Conservation (phyloP, 2,329 filamentous ascomycete genomes). For the Gnomoniopsis sp. region DNA sequence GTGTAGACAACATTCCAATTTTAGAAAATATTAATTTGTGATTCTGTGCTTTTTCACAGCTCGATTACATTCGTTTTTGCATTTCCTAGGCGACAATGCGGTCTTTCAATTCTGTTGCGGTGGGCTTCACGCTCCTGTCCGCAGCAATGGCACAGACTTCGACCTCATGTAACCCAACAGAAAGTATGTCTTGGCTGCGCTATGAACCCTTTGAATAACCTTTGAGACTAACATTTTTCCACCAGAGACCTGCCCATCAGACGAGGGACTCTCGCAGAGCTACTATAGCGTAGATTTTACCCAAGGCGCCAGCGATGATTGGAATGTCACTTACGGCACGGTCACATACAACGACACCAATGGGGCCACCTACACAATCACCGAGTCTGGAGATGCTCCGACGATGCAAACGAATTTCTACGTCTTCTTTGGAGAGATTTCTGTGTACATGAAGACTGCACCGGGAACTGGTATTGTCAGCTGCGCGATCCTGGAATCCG, state of each 20-base stretch:
- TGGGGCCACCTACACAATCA: constrained; percentile 51
- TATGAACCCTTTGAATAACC: background rate
- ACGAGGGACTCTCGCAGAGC: constrained; percentile 15
- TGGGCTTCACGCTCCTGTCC: constrained; percentile 11
- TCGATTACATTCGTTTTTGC: background rate
- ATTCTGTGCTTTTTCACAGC: no score
- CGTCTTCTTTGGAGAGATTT: constrained; percentile 79
- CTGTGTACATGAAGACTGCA: constrained; percentile 67
- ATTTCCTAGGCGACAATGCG: constrained; percentile 7
- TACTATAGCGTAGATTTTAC: constrained; percentile 57
- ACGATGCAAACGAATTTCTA: constrained; percentile 70
- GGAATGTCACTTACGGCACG: constrained; percentile 23
- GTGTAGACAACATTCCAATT: no score
- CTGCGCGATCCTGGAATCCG: constrained; percentile 71
- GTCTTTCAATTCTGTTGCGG: background rate
- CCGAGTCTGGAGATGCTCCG: constrained; percentile 50
- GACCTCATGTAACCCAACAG: constrained; percentile 22
- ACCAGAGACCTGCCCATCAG: constrained; percentile 16
- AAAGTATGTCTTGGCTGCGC: constrained; percentile 12
- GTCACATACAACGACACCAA: constrained; percentile 23
- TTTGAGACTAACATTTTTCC: background rate
- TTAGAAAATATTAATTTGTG: no score
- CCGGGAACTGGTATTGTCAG: constrained; percentile 74
- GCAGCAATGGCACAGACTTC: constrained; percentile 18
- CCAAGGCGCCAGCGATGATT: constrained; percentile 50